Base-by-base conservation (phyloP, 2,329 filamentous ascomycete species). In the Tolypocladium capitatum region DNA sequence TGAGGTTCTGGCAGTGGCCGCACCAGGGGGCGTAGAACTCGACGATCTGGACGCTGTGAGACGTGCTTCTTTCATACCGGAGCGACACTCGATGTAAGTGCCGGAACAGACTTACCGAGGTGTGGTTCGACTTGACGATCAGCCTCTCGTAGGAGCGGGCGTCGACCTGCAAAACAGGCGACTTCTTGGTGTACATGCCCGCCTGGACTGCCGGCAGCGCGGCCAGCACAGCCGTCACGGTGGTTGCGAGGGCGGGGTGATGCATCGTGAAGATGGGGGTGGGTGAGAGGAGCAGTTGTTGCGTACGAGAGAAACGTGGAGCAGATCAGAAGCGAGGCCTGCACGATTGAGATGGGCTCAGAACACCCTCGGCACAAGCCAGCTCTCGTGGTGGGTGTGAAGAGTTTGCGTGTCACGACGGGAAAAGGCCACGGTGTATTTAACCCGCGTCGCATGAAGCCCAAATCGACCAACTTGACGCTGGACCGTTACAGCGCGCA, bases 1-100 rank as follows among this genome's bases (percentile, higher is more conserved):
- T 90, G 60, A 98, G 83, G 68, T 85, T 96, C 69, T 95, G 78
- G 72, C 92, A 98, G 69, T 97, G 92, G 38, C 91, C 92, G 60
- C 92, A 97, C 91, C 91, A 97, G 24, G 91, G 91, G 9, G 91
- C 91, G 61, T 95, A 97, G 75, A 97, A 97, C 68, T 90, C 87
- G 63, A 81, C 69, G 42, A 81, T 75, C 75, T 81, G 55, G 38
- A n/a, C 36, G 8, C 27, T 11, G 38, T 41, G 3, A 41, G 36
- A 27, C 21, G 16, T 8, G 14, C 13, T 1, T 13, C 36, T 3
- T 16, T 21, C 6, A 2, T 2, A 6, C 36, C 1, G 5, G 8
- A 16, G 34, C 3, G 8, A 27, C 27, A 7, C 27, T 13, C 2
- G n/a, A 20, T 20, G 34, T 18, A 10, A 7, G 18, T 13, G 2